Percentiles rank a stretch among this genome's conserved stretches.
These are phyloP conservation scores for Aspergillus fructus DNA, from an alignment of 2,329 filamentous ascomycete species.

Conservation along the genomic window DNA sequence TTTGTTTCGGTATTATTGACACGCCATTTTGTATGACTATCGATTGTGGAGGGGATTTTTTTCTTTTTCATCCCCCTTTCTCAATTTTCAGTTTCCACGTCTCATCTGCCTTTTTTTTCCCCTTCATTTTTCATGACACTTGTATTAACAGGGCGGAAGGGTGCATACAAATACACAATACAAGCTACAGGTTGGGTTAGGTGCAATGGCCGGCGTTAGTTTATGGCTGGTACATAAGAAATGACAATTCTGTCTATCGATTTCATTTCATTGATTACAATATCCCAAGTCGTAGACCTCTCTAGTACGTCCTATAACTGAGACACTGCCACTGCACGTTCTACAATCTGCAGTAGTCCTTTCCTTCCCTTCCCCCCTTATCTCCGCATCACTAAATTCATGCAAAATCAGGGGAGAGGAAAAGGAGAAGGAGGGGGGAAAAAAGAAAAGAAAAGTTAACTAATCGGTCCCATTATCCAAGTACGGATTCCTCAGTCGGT, in stretches of 20 bases:
- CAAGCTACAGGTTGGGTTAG: neutral
- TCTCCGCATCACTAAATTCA: no score
- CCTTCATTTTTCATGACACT: neutral
- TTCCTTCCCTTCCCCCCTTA: no score
- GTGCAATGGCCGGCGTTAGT: neutral
- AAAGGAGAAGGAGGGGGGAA: no score
- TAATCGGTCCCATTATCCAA: no score
- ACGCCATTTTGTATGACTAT: neutral
- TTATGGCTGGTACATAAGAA: neutral
- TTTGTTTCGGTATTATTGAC: neutral
- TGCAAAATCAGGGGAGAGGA: no score
- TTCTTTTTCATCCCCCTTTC: neutral
- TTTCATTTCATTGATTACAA: neutral
- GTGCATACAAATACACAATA: conserved; percentile 1
- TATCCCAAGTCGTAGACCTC: no score
- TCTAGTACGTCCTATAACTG: no score
- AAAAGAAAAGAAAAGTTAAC: no score
- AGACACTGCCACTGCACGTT: no score
- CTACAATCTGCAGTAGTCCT: no score
- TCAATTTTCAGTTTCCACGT: neutral
- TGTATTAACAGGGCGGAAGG: neutral
- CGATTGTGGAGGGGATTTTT: neutral
- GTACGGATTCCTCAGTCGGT: no score
- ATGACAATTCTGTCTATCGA: neutral
- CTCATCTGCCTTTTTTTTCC: neutral